Evolutionary conservation across 2,329 filamentous ascomycete species (phyloP), one percentile per base, ranked within the genome.

Genomic region (Aspergillus texensis): DNA sequence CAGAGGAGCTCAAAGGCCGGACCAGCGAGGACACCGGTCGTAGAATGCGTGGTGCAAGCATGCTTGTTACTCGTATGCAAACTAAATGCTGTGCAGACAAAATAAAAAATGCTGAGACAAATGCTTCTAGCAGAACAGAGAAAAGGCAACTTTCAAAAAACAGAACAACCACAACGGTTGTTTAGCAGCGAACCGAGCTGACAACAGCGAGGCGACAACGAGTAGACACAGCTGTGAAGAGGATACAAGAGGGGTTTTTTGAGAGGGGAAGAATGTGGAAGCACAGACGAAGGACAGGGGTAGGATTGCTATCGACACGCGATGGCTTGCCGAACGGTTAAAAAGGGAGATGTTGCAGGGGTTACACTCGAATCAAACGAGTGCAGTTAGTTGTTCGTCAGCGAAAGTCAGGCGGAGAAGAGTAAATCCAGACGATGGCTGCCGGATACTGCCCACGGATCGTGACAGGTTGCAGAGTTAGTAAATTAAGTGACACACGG

Each of bases 1-100:
- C 77, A 63, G 87, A 86, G 62, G 85, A 84, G 75, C 83, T 83
- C 74, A 91, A 85, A 70, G 86, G 80, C 71, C 88, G 84, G 66
- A 84, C 74, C 70, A 81, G 80, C 74, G 83, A 84, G 66, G 79
- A 70, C 74, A 75, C 69, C 65, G 81, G 79, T 69, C 81, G 85
- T 70, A 84, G 73, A 70, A 88, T 75, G 73, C 83, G 83, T 72
- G 77, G 72, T 65, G 74, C 71, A 70, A 83, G 72, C 80, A 82
- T 82, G 63, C 54, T 77, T 68, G 54, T 30, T 48, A 57, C 62
- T 57, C 48, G 56, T 64, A 54, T 50, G 65, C 26, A 30, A 39
- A 45, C 21, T 16, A 28, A 62, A 36, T 26, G 32, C 34, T 39
- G 24, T 55, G 36, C 50, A 28, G 45, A 57, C 12, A 58, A 52